phyloP scores from a whole-genome alignment of 805 yeast genomes.

The Ogataea salicorniae region DNA sequence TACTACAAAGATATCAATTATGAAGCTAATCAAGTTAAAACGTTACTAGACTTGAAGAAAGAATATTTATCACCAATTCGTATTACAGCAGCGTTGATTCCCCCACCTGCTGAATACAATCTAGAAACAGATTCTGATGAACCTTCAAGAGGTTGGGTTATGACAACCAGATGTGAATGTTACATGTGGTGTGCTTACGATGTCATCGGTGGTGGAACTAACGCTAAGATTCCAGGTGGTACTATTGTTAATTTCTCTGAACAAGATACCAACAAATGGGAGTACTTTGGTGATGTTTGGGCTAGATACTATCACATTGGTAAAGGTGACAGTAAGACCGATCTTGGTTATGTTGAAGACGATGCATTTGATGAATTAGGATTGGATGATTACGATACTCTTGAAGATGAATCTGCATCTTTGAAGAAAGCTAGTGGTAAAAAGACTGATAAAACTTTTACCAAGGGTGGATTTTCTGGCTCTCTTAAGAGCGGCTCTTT shows the following conservation, averaged over 20 bases:
- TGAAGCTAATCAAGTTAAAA: constrained; percentile 23
- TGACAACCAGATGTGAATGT: constrained; percentile 46
- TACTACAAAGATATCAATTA: constrained; percentile 34
- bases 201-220: constrained; percentile 43
- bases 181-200: constrained; percentile 63
- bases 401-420: constrained; percentile 6
- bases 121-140: constrained; percentile 30
- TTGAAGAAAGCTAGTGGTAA: constrained; percentile 4
- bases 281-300: constrained; percentile 50
- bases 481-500: constrained; percentile 11
- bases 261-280: constrained; percentile 29
- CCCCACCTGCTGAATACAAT: constrained; percentile 43
- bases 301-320: constrained; percentile 35
- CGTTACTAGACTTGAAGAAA: constrained; percentile 29
- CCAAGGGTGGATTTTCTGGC: constrained; percentile 22
- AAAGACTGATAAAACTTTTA: constrained; percentile 4
- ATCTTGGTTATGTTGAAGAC: constrained; percentile 28
- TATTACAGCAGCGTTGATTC: constrained; percentile 44
- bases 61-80: constrained; percentile 36
- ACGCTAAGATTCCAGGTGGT: constrained; percentile 40
- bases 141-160: constrained; percentile 53
- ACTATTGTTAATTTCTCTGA: constrained; percentile 35
- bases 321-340: constrained; percentile 16
- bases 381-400: constrained; percentile 12
- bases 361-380: constrained; percentile 29